Base-by-base conservation (phyloP, 305 asterid species). In the Fraxinus dipetala region DNA sequence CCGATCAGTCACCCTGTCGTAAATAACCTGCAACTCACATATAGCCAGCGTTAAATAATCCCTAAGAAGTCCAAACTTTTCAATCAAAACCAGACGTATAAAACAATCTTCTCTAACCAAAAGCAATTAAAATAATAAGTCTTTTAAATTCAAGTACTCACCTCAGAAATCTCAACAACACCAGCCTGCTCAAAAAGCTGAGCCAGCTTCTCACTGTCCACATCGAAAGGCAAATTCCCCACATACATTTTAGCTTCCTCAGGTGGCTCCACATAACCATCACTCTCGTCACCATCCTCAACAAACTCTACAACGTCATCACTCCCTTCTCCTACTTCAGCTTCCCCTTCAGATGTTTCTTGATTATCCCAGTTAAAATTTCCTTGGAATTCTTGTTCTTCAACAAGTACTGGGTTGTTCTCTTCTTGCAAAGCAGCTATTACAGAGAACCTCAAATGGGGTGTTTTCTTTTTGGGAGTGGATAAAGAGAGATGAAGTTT, bases 211-310 rank as follows among this genome's bases (percentile, higher is more conserved):
- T 80, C 94, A 84, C 92, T 83, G 48, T 91, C 97, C 4, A 95
- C 87, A 26, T 92, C 96, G 86, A 89, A 95, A 0, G 98, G 92
- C 87, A 95, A 87, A 86, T 95, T 95, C 56, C 99, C 99, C 77
- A 96, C 95, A 80, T 86, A 96, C 87, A 95, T 72, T 83, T 93
- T 94, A 0, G 99, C 95, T 45, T 89, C 98, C 85, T 95, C 98
- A 10, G 92, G 78, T 8, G 94, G 94, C 81, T 93, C 96, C 48
- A 65, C 82, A 38, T 56, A 87, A 78, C 11, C 88, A 18, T 77
- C 89, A 34, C 75, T 72, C 28, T 83, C 91, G 6, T 80, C 89
- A 8, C 78, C 78, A 14, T 80, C 92, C 13, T 82, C 93, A 16
- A 40, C 75, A n/a, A 83, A 86, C 84, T 82, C 90, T 40, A 83